Conservation (phyloP, 2,329 filamentous ascomycete species). For the Exophiala phaeomuriformis region DNA sequence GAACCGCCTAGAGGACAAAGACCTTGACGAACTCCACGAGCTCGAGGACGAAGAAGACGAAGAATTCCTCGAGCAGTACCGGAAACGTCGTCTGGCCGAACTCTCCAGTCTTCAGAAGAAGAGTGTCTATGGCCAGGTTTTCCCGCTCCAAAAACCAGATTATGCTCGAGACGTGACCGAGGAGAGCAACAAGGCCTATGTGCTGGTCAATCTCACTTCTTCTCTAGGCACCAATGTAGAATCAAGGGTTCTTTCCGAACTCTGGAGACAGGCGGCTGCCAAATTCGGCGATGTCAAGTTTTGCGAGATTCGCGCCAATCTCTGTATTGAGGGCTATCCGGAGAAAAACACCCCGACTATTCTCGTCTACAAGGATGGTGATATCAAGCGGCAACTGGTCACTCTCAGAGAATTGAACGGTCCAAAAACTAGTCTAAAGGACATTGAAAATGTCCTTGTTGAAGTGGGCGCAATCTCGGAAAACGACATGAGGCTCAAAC, state of each 20-base stretch:
- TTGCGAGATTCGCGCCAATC: slow-evolving; percentile 83
- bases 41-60: slow-evolving; percentile 96
- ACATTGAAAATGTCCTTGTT: slow-evolving; percentile 74
- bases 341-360: slow-evolving; percentile 93
- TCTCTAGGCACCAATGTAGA: slow-evolving; percentile 73
- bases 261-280: slow-evolving; percentile 75
- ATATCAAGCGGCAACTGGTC: slow-evolving; percentile 88
- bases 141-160: slow-evolving; percentile 88
- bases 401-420: slow-evolving; percentile 75
- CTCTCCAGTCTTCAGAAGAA: slow-evolving; percentile 66
- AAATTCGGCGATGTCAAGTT: slow-evolving; percentile 96
- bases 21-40: slow-evolving; percentile 85
- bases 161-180: slow-evolving; percentile 89
- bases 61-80: slow-evolving; percentile 77
- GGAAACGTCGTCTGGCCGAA: slow-evolving; percentile 75
- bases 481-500: slow-evolving; percentile 65
- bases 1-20: slow-evolving; percentile 87
- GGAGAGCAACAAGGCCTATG: slow-evolving; percentile 61
- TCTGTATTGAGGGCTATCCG: slow-evolving; percentile 95
- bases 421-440: slow-evolving; percentile 59
- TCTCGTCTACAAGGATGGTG: slow-evolving; percentile 81
- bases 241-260: slow-evolving; percentile 70
- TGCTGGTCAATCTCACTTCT: slow-evolving; percentile 75
- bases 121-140: slow-evolving; percentile 80
- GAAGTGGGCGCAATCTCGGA: slow-evolving; percentile 72